Base-by-base conservation (phyloP, 805 yeast species). In the Candida corydali region DNA sequence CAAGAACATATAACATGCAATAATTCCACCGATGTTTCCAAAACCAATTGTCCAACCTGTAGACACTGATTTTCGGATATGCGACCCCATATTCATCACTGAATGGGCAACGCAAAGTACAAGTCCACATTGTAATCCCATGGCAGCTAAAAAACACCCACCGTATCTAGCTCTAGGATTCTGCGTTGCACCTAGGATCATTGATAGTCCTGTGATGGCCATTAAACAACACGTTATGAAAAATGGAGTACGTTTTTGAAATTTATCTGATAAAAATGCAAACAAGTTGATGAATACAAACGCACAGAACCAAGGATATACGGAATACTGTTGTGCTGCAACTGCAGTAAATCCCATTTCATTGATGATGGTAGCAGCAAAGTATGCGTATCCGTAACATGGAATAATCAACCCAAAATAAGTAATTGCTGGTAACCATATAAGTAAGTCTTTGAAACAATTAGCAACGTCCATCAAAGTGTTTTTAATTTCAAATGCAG, bases 301-400 rank as follows among this genome's bases (percentile, higher is more conserved):
- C 0, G 95, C 85, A 19, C 72, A 63, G 28, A 85, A 67, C 89
- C 94, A 87, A 15, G 95, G 94, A 47, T 86, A 88, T 33, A 87
- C 85, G 0, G 95, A 82, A 61, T 80, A 81, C 38, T 82, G 74
- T 57, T 87, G 87, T 8, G 94, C 91, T 38, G 74, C 66, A 50
- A 78, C 82, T 3, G 86, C 80, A 2, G 86, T 71, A 65, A 80
- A 70, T 15, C 83, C 82, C 63, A 82, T 65, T 28, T 72, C 58
- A 36, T 63, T 64, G 52, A 82, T 78, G 51, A 82, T 82, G 20
- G 82, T 66, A 29, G 86, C 78, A 15, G 87, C 80, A 55, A 82
- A 82, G 55, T 75, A 81, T 11, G 88, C 87, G 50, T 80, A 81
- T 29, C 86, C 82, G 47, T 82, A 82, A 12, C 86, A 71, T n/a